These are phyloP conservation scores for Clarireedia paspali DNA, from an alignment of 2,329 filamentous ascomycete species.

Conservation along the genomic window DNA sequence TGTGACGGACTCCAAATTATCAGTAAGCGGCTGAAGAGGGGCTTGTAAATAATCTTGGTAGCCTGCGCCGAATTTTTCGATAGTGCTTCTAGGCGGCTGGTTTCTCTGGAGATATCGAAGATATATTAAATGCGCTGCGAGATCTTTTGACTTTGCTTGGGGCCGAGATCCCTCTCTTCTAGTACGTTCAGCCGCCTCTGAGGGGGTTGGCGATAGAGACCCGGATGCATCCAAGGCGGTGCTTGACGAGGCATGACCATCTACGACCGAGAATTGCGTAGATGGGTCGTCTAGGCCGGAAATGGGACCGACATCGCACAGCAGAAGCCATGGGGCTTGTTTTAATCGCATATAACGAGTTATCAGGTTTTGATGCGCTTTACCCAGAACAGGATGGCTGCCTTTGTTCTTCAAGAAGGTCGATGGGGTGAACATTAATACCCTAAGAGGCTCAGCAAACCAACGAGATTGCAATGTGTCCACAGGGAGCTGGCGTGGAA, in stretches of 20 bases:
- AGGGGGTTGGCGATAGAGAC: constrained; percentile 48
- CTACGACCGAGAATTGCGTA: constrained; percentile 21
- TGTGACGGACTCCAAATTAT: constrained; percentile 93
- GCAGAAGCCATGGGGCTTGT: constrained; percentile 52
- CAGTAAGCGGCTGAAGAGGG: constrained; percentile 85
- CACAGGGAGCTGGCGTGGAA: constrained; percentile 52
- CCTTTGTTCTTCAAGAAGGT: constrained; percentile 53
- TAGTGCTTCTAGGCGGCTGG: constrained; percentile 57
- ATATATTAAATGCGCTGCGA: constrained; percentile 67
- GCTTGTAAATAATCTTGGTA: constrained; percentile 95
- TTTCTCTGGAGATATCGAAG: constrained; percentile 76
- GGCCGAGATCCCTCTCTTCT: constrained; percentile 29
- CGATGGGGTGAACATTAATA: constrained; percentile 46
- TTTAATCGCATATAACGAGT: constrained; percentile 58
- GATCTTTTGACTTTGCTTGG: constrained; percentile 43
- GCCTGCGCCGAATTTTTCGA: constrained; percentile 64
- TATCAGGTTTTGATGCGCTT: constrained; percentile 53
- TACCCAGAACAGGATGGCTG: constrained; percentile 54
- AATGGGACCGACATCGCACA: constrained; percentile 54
- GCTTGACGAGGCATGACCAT: constrained; percentile 33
- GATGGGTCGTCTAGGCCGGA: constrained; percentile 29
- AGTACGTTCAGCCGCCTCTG: constrained; percentile 57
- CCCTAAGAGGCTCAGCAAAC: constrained; percentile 62
- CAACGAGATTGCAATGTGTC: constrained; percentile 56
- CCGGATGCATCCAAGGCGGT: constrained; percentile 33